Base-by-base conservation (phyloP, 108 stramenopile genomes). In the Skeletonema costatum region DNA sequence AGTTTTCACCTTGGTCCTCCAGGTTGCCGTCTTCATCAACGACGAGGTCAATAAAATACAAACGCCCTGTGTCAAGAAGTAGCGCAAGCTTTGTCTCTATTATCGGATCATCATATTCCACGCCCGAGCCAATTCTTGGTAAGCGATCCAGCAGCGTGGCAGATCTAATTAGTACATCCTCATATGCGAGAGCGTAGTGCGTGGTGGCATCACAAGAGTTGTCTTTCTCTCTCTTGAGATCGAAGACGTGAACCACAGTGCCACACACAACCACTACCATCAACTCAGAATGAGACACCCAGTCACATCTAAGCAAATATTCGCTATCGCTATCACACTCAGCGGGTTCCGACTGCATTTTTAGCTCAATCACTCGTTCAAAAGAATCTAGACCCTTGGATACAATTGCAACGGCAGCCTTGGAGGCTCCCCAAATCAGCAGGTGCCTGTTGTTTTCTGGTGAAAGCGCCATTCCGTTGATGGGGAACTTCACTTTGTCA, bases 211-310 rank as follows among this genome's bases (percentile, higher is more conserved):
- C 63, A 35, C 78, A 80, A 5, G 64, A 58, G 30, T 76, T 66
- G 42, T 68, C 77, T 42, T 79, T 66, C 11, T 64, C 58, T 50
- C 80, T 73, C 11, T 73, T 60, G 29, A 90, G 68, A 74, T 92
- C 89, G 58, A 83, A 94, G 17, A 90, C 66, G 48, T 87, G 87
- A 6, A 94, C 76, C 17, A 83, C 85, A 13, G 80, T 81, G 4
- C 88, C 85, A 70, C 87, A 90, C 2, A 87, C 73, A 56, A 88
- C 85, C 3, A 81, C 84, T 19, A 93, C 44, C 32, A 76, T 73
- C 12, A 81, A 68, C 65, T 92, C 85, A 56, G 89, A 92, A 17
- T 73, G 80, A 17, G 93, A 86, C 9, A 92, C 32, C 89, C 90
- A 94, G 48, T 87, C 82, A 38, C 86, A 86, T 59, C 85, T 85